A percentile compares a stretch with the other conserved stretches of the same genome.
These are phyloP conservation scores for Mortierella sp. DNA, from an alignment of 371 early-diverging fungal species.

Conservation along the genomic window DNA sequence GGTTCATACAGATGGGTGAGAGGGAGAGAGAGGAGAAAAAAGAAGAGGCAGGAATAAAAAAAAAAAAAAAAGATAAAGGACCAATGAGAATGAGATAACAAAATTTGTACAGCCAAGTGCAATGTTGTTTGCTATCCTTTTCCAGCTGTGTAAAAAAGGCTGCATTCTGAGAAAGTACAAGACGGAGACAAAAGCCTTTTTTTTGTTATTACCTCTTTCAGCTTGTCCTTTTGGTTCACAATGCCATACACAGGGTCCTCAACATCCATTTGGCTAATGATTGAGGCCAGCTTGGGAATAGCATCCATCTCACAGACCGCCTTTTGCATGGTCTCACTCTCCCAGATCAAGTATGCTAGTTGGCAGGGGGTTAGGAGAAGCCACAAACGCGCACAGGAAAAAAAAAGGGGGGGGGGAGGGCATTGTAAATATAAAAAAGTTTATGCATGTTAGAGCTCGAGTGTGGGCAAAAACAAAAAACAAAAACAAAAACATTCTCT, in stretches of 20 bases:
- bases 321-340: slow-evolving; percentile 81
- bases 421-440: too few relatives aligned
- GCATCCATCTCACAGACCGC: slow-evolving; percentile 85
- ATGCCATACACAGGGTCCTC: slow-evolving; percentile 60
- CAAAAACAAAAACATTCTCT: too few relatives aligned
- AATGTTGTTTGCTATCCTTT: too few relatives aligned
- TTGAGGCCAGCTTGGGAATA: slow-evolving; percentile 71
- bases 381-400: not conserved
- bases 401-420: not conserved
- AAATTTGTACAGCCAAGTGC: too few relatives aligned
- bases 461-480: too few relatives aligned
- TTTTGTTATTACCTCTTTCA: slow-evolving; percentile 64
- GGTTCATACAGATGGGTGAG: not conserved
- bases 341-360: slow-evolving; percentile 75
- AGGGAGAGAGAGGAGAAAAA: too few relatives aligned
- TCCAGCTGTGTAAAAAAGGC: too few relatives aligned
- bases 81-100: too few relatives aligned
- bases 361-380: not conserved
- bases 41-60: too few relatives aligned
- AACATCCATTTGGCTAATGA: slow-evolving; percentile 59
- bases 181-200: not conserved
- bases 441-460: too few relatives aligned
- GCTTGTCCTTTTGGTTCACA: slow-evolving; percentile 68
- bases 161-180: too few relatives aligned
- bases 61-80: not conserved